Percentiles rank a stretch among this genome's conserved stretches.
Evolutionary conservation across 176 grass and related monocot species (phyloP).

Genomic region (Chrysopogon serrulatus): DNA sequence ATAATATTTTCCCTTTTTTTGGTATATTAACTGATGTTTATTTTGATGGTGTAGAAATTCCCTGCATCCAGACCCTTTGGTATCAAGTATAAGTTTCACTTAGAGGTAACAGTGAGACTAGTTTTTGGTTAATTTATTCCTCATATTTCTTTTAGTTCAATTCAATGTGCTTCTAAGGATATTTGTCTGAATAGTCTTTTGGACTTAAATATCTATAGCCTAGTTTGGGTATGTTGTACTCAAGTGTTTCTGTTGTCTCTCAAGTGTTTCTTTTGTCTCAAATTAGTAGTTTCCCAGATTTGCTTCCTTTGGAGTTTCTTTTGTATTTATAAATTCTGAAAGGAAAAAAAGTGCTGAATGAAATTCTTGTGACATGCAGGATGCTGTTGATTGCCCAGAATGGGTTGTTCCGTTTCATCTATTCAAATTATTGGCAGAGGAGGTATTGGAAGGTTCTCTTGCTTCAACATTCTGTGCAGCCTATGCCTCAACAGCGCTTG

Average conservation of each 20-base stretch:
- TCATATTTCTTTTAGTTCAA: not conserved
- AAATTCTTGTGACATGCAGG: slow-evolving; percentile 38
- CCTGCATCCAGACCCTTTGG: slow-evolving; percentile 82
- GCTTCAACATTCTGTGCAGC: not conserved
- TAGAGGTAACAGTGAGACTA: slow-evolving; percentile 58
- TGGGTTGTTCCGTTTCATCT: slow-evolving; percentile 97
- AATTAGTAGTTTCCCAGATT: not conserved
- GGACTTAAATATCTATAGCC: slow-evolving; percentile 6
- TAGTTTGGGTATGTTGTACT: not conserved
- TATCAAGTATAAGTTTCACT: slow-evolving; percentile 97
- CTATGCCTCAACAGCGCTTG: not conserved
- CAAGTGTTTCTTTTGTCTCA: not conserved
- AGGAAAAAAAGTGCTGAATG: not conserved
- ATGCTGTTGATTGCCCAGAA: slow-evolving; percentile 97
- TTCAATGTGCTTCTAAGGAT: not conserved
- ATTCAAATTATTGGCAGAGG: slow-evolving; percentile 90
- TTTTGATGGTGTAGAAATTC: slow-evolving; percentile 65
- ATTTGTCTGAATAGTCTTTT: not conserved
- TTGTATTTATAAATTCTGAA: not conserved
- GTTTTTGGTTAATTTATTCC: slow-evolving; percentile 4
- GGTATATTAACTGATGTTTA: slow-evolving; percentile 5
- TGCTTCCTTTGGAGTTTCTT: not conserved
- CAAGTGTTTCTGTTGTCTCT: too few relatives aligned
- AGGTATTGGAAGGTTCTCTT: slow-evolving; percentile 49
- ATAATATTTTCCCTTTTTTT: not conserved